Conservation (phyloP, 2,329 filamentous ascomycete species). For the Saccharata proteae region DNA sequence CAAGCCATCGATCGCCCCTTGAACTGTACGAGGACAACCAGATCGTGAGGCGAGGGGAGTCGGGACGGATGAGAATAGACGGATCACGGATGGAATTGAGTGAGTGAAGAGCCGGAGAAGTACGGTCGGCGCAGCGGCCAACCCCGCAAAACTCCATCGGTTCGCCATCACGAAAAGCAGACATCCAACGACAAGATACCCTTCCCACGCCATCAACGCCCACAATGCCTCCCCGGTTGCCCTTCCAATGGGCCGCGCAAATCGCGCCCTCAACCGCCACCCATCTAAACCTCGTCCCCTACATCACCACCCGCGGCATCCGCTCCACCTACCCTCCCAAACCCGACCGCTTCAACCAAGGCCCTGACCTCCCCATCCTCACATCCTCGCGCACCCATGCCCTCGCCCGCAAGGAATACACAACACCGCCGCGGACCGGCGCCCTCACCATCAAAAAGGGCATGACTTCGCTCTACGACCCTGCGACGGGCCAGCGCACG, state of each 20-base stretch:
- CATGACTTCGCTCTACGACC: slow-evolving; percentile 83
- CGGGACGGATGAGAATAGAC: too few species aligned
- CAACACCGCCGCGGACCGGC: slow-evolving; percentile 59
- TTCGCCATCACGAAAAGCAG: slow-evolving; percentile 5
- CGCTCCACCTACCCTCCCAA: neutral
- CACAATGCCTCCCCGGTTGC: slow-evolving; percentile 5
- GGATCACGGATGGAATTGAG: too few species aligned
- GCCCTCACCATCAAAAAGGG: slow-evolving; percentile 84
- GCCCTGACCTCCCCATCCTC: slow-evolving; percentile 38
- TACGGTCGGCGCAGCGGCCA: slow-evolving; percentile 8
- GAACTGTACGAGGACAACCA: too few species aligned
- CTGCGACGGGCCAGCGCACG: slow-evolving; percentile 60
- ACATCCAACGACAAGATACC: neutral
- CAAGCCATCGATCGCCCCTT: too few species aligned
- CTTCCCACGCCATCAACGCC: neutral
- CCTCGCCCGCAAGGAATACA: slow-evolving; percentile 43
- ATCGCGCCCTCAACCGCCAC: too few species aligned
- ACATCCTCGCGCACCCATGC: slow-evolving; percentile 46
- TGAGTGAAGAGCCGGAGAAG: too few species aligned
- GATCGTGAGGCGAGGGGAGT: too few species aligned
- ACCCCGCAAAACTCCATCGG: slow-evolving; percentile 4
- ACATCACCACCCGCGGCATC: neutral
- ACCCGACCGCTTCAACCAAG: slow-evolving; percentile 38
- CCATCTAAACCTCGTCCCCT: neutral
- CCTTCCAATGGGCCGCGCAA: slow-evolving; percentile 3